Evolutionary conservation across 805 yeast genomes (phyloP), one percentile per base, ranked within the genome.

Genomic region (Sungouiella thailandica): DNA sequence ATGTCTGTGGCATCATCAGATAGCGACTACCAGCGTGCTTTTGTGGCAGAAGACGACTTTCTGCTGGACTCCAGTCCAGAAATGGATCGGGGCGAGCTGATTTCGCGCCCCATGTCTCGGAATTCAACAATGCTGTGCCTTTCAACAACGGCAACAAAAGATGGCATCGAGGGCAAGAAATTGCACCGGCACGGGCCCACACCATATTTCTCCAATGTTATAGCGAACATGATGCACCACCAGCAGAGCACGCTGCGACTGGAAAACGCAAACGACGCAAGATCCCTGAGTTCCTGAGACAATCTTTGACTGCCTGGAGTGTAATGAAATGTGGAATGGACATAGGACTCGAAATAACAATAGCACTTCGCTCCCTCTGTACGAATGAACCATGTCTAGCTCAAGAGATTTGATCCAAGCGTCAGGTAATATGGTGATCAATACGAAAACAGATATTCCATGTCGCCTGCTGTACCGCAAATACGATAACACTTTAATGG

Each of bases 71-170:
- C 38, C 14, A 39, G 36, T 10, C 23, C 22, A 6, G 41, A 36
- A n/a, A 20, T 16, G 12, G 11, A 18, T 13, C 26, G 16, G 6
- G 15, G 25, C 17, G 66, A 58, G 11, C 48, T 57, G 5, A 41
- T 46, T 22, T 75, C 84, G 1, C 63, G 84, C 28, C 81, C 83
- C 0, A 49, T 74, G 14, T 78, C 85, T 0, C 65, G 85, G 31
- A 70, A 72, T 29, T 76, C 83, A 16, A 71, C 73, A 13, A 76
- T 83, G 0, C 78, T 85, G 1, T 80, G 83, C 22, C 52, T 80
- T n/a, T 79, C 86, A 0, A 78, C 80, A 25, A 78, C 82, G 4
- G 87, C 87, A 15, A 78, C 84, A 12, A 80, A 81, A 45, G 87
- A 81, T 52, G 87, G 88, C 0, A 55, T 80, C 4, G 85, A 80